Percentiles rank a stretch among this genome's conserved stretches.
phyloP scores from a whole-genome alignment of 306 rosid species.

The Hippophae rhamnoides region DNA sequence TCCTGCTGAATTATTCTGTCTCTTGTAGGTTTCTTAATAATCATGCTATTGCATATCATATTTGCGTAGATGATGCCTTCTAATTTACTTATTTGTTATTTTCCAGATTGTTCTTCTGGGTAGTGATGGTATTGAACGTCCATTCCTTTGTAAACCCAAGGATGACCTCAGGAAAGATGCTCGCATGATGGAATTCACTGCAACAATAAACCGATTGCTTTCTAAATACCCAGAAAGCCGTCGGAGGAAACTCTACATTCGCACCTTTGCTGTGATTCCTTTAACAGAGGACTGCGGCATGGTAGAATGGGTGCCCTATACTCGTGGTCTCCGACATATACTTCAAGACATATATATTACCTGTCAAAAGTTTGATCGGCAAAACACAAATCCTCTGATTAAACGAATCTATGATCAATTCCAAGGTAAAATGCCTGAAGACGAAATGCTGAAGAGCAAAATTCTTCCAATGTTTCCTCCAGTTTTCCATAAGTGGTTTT shows the following conservation, averaged over 20 bases:
- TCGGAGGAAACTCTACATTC: constrained; percentile 85
- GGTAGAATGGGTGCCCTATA: constrained; percentile 97
- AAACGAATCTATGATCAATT: constrained; percentile 84
- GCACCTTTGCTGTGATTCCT: constrained; percentile 92
- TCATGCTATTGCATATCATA: constrained; percentile 13
- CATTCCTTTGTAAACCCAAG: constrained; percentile 93
- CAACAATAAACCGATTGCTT: constrained; percentile 77
- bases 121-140: constrained; percentile 82
- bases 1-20: constrained; percentile 8
- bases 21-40: background rate
- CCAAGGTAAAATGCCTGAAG: constrained; percentile 79
- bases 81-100: constrained; percentile 12
- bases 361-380: constrained; percentile 79
- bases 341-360: constrained; percentile 80
- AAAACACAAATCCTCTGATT: constrained; percentile 76
- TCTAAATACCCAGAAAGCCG: constrained; percentile 96
- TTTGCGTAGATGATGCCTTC: background rate
- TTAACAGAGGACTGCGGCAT: constrained; percentile 97
- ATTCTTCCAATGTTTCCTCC: constrained; percentile 98
- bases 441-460: constrained; percentile 67
- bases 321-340: constrained; percentile 85
- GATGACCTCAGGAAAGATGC: constrained; percentile 98
- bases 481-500: constrained; percentile 85
- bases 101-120: constrained; percentile 81
- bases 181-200: constrained; percentile 99